A percentile compares a stretch with the other conserved stretches of the same genome.
Conservation (phyloP, 495 filamentous ascomycete genomes). For the Lophiotrema nucula region DNA sequence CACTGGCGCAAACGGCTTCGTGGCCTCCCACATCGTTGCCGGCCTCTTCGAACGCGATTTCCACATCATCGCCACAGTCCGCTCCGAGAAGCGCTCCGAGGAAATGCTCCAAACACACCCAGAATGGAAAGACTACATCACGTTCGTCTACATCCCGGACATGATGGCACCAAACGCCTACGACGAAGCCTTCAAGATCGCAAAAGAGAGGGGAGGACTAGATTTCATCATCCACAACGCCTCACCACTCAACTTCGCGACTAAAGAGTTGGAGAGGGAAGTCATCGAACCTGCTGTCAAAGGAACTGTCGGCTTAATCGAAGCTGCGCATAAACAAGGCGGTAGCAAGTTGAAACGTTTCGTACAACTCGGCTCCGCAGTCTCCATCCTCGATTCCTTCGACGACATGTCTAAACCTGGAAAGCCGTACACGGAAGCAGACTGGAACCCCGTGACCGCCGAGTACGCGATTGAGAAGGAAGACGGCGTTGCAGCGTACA, state of each 20-base stretch:
- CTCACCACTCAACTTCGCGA: slow-evolving; percentile 20
- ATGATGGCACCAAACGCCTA: slow-evolving; percentile 26
- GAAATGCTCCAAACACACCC: slow-evolving; percentile 40
- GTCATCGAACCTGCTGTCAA: slow-evolving; percentile 12
- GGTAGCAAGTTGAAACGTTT: slow-evolving; percentile 39
- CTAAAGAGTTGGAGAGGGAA: background rate
- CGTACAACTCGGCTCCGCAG: slow-evolving; percentile 37
- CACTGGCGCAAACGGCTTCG: slow-evolving; percentile 9
- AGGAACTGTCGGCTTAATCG: slow-evolving; percentile 36
- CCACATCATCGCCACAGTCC: slow-evolving; percentile 35
- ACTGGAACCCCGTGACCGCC: slow-evolving; percentile 45
- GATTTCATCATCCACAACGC: slow-evolving; percentile 40
- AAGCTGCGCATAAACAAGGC: slow-evolving; percentile 33
- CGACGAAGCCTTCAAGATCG: slow-evolving; percentile 27
- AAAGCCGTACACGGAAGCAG: slow-evolving; percentile 41
- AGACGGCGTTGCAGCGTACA: slow-evolving; percentile 40
- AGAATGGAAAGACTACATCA: slow-evolving; percentile 32
- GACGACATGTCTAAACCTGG: slow-evolving; percentile 34
- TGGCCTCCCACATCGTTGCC: slow-evolving; percentile 1
- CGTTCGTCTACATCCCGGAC: slow-evolving; percentile 33
- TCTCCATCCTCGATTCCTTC: slow-evolving; percentile 36
- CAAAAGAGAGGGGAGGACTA: slow-evolving; percentile 17
- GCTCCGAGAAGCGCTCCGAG: slow-evolving; percentile 39
- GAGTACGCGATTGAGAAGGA: slow-evolving; percentile 37
- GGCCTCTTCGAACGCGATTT: slow-evolving; percentile 18